A percentile compares a stretch with the other conserved stretches of the same genome.
phyloP scores from a whole-genome alignment of 2,329 filamentous ascomycete genomes.

The Aspergillus fumigatus region DNA sequence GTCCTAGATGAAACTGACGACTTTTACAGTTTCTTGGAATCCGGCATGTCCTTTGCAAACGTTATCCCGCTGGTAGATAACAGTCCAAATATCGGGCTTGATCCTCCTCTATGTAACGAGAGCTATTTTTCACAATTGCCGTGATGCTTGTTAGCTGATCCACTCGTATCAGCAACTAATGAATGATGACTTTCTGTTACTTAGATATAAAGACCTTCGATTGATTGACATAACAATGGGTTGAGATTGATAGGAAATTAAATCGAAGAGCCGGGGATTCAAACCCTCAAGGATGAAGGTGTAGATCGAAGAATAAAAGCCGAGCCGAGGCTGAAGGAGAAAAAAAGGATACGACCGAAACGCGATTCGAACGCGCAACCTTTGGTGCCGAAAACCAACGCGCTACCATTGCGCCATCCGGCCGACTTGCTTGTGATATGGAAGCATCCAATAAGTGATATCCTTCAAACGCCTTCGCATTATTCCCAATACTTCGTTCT shows the following conservation, averaged over 20 bases:
- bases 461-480: rapidly evolving
- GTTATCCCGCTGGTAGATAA: not conserved
- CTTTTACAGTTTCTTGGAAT: not conserved
- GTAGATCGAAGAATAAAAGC: not conserved
- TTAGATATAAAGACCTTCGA: not conserved
- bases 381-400: constrained; percentile 12
- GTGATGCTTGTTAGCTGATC: not conserved
- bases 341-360: constrained; percentile 7
- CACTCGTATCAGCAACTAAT: not conserved
- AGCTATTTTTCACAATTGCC: not conserved
- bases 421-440: not conserved
- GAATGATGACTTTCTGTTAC: not conserved
- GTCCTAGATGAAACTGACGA: not conserved
- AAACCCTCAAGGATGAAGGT: no score
- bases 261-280: no score
- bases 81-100: not conserved
- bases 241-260: not conserved
- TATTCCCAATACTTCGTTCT: not conserved
- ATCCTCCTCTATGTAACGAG: not conserved
- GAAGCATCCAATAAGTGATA: no score
- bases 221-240: not conserved
- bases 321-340: not conserved
- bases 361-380: constrained; percentile 9
- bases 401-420: constrained; percentile 13
- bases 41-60: not conserved